These are phyloP conservation scores for Triglochin maritima DNA, from an alignment of 106 monocot species.

Conservation along the genomic window DNA sequence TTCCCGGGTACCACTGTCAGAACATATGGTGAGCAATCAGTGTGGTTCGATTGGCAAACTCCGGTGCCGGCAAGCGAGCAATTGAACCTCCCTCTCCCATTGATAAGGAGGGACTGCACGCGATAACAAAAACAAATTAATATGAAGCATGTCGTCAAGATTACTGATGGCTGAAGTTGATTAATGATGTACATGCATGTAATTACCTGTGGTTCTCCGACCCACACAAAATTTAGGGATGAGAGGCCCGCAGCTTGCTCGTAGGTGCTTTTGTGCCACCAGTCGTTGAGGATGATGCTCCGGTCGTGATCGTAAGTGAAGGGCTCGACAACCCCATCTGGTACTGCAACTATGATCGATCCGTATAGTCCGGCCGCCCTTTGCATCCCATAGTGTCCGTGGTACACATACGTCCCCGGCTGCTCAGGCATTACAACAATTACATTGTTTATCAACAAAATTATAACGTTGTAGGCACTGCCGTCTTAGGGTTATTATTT, in stretches of 20 bases:
- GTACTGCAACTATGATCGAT: slow-evolving; percentile 39
- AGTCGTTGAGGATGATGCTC: slow-evolving; percentile 59
- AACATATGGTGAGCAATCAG: slow-evolving; percentile 47
- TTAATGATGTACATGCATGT: neutral
- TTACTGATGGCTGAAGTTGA: no score
- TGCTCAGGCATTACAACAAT: slow-evolving; percentile 3
- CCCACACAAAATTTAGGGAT: slow-evolving; percentile 35
- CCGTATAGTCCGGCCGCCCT: slow-evolving; percentile 66
- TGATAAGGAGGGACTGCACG: slow-evolving; percentile 40
- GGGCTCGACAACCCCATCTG: slow-evolving; percentile 35
- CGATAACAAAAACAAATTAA: neutral
- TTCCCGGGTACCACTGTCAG: slow-evolving; percentile 48
- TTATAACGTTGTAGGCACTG: no score
- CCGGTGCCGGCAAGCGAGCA: slow-evolving; percentile 12
- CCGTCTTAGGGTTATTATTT: no score
- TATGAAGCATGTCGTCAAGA: neutral
- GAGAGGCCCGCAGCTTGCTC: slow-evolving; percentile 52
- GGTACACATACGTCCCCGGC: slow-evolving; percentile 84
- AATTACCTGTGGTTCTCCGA: slow-evolving; percentile 64
- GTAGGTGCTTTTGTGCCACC: slow-evolving; percentile 84
- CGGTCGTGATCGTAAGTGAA: slow-evolving; percentile 59
- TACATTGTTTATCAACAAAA: no score
- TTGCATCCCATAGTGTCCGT: slow-evolving; percentile 87
- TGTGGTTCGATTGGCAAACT: slow-evolving; percentile 29
- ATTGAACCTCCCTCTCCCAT: slow-evolving; percentile 38